Percentiles rank a stretch among this genome's conserved stretches.
phyloP scores from a whole-genome alignment of 805 yeast species.

The Yarrowia sp. region DNA sequence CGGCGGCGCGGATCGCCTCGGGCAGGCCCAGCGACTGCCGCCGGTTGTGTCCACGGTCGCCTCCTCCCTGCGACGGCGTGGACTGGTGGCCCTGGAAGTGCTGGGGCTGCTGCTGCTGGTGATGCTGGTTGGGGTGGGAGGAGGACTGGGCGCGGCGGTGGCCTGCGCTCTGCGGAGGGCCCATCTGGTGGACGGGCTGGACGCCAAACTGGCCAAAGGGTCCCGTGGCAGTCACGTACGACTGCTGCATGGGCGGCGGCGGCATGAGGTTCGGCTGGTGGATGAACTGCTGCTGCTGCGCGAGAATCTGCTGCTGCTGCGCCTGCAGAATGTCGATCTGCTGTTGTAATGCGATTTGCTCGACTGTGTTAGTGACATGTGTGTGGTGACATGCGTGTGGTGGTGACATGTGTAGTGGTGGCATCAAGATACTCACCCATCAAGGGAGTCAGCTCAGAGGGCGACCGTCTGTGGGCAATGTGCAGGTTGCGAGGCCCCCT shows the following conservation, averaged over 20 bases:
- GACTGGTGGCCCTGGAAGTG: constrained; percentile 16
- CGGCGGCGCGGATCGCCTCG: constrained; percentile 97
- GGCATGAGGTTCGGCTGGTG: constrained; percentile 36
- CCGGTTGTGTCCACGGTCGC: constrained; percentile 68
- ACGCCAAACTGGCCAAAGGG: constrained; percentile 34
- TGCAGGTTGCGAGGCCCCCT: constrained; percentile 54
- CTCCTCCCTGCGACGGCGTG: constrained; percentile 28
- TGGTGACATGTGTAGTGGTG: no score
- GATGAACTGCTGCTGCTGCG: constrained; percentile 55
- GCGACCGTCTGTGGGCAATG: constrained; percentile 95
- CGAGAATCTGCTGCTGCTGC: constrained; percentile 82
- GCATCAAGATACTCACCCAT: constrained; percentile 55
- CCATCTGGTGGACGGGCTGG: constrained; percentile 30
- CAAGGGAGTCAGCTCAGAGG: constrained; percentile 87
- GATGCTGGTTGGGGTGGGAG: constrained; percentile 19
- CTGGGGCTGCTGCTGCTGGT: constrained; percentile 18
- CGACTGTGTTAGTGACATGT: constrained; percentile 43
- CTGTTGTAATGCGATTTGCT: constrained; percentile 71
- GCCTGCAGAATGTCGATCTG: constrained; percentile 89
- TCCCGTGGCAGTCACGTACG: constrained; percentile 31
- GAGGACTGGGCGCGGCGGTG: constrained; percentile 43
- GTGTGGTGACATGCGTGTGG: background rate
- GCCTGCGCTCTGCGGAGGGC: constrained; percentile 30
- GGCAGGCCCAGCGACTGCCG: constrained; percentile 88
- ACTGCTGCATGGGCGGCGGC: constrained; percentile 29